These are phyloP conservation scores for Hypholoma fasciculare DNA, from an alignment of 768 basidiomycete species.

Conservation along the genomic window DNA sequence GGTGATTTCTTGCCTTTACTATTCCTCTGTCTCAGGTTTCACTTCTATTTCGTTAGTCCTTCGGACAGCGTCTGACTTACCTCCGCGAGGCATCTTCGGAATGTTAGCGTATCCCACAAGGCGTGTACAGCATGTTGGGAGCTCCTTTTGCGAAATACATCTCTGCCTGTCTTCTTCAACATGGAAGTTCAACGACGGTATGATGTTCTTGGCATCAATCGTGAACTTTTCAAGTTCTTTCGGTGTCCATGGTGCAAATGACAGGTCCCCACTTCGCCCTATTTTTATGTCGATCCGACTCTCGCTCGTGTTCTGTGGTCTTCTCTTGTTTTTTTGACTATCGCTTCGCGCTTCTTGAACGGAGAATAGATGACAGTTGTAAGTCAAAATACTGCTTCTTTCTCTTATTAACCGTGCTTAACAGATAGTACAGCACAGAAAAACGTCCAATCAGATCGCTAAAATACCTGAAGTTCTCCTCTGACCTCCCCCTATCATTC, in stretches of 20 bases:
- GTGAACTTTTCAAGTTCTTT: no score
- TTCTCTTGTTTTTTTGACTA: constrained; percentile 1
- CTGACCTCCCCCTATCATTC: constrained; percentile 3
- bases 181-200: background rate
- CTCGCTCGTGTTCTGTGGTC: background rate
- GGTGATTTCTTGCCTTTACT: background rate
- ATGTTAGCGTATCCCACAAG: background rate
- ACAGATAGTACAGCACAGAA: no score
- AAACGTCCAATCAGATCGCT: background rate
- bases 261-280: background rate
- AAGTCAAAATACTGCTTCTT: no score
- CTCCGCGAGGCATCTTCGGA: background rate
- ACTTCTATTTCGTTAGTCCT: background rate
- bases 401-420: no score
- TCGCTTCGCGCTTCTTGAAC: background rate
- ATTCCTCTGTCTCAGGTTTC: background rate
- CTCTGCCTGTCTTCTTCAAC: background rate
- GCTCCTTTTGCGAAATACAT: background rate
- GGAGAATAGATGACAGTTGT: no score
- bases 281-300: background rate
- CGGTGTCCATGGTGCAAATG: no score
- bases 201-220: constrained; percentile 1
- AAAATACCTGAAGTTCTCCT: background rate
- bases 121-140: background rate
- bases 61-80: background rate